Evolutionary conservation across 345 rosid species (phyloP).

Genomic region (Heritiera fomes): DNA sequence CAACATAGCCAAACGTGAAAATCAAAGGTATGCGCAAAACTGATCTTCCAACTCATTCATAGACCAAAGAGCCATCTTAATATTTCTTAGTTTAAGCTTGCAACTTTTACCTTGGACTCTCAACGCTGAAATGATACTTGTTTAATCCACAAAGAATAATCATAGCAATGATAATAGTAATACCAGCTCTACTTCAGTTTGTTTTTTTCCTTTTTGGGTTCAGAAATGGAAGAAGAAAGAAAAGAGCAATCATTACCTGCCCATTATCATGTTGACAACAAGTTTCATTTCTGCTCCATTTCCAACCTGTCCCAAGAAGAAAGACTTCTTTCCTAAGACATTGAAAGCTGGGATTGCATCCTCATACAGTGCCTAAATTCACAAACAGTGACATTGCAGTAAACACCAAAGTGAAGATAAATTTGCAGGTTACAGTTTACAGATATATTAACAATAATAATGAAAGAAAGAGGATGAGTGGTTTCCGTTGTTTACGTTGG

Average conservation of each 20-base stretch:
- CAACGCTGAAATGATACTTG: background rate
- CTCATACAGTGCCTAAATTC: constrained; percentile 59
- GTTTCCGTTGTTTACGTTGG: background rate
- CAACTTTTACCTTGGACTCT: background rate
- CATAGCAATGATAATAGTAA: background rate
- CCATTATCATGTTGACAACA: constrained; percentile 97
- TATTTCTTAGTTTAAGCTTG: background rate
- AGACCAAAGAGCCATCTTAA: background rate
- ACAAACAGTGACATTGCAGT: constrained; percentile 11
- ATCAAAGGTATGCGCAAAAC: background rate
- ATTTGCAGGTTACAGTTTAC: background rate
- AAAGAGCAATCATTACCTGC: constrained; percentile 55
- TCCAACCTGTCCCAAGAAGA: constrained; percentile 84
- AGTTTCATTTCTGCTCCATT: constrained; percentile 98
- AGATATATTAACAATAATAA: background rate
- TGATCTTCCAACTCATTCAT: background rate
- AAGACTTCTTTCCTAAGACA: constrained; percentile 82
- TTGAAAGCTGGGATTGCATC: constrained; percentile 76
- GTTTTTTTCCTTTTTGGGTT: background rate
- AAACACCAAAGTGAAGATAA: constrained; percentile 14
- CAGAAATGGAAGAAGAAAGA: background rate
- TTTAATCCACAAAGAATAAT: background rate
- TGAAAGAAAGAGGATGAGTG: background rate
- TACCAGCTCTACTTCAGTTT: background rate
- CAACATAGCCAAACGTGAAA: background rate